Evolutionary conservation across 257 asterid species (phyloP).

Genomic region (Paulownia fortunei): DNA sequence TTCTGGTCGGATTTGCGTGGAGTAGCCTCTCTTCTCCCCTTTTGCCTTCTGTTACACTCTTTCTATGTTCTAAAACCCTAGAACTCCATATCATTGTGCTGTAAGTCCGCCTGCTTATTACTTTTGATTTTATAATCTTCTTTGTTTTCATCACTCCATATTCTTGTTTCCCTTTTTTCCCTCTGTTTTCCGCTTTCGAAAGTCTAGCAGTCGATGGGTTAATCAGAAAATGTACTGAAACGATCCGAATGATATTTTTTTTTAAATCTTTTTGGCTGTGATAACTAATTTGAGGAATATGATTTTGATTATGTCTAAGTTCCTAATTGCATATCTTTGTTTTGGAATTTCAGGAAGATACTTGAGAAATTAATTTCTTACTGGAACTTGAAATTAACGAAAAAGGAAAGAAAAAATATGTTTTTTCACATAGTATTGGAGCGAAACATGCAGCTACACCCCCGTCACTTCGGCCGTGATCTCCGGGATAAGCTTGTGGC

Average conservation of each 20-base stretch:
- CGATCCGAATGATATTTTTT: too few relatives aligned
- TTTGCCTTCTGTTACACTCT: too few relatives aligned
- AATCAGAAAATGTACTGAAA: too few relatives aligned
- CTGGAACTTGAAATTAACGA: neutral
- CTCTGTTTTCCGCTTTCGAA: neutral
- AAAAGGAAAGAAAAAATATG: slow-evolving; percentile 40
- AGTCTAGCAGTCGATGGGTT: neutral
- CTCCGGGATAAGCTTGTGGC: slow-evolving; percentile 90
- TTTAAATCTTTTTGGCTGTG: neutral
- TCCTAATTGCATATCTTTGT: neutral
- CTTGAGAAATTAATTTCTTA: neutral
- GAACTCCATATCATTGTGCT: neutral
- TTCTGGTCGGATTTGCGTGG: too few relatives aligned
- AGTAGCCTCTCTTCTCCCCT: too few relatives aligned
- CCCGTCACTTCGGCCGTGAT: slow-evolving; percentile 98
- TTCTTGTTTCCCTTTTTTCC: too few relatives aligned
- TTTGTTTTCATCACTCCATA: too few relatives aligned
- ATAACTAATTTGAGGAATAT: neutral
- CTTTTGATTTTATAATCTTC: neutral
- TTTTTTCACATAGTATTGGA: slow-evolving; percentile 93
- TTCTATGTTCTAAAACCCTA: neutral
- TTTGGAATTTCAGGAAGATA: slow-evolving; percentile 2
- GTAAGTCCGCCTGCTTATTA: neutral
- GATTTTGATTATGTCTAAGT: neutral
- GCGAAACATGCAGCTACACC: slow-evolving; percentile 96